Base-by-base conservation (phyloP, 345 rosid genomes). In the Hypericum perforatum region DNA sequence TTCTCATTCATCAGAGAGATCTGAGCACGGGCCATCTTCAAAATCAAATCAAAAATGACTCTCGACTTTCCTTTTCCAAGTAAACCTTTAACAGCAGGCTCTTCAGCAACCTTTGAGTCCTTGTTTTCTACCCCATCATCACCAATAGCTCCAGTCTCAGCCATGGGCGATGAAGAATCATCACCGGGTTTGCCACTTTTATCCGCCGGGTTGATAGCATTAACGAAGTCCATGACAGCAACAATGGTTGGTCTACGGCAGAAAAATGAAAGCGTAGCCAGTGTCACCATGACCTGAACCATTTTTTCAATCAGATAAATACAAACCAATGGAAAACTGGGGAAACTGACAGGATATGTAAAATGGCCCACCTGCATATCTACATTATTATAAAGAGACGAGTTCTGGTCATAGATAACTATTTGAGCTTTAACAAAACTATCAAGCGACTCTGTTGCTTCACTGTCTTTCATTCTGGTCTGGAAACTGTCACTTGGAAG, bases 351-450 rank as follows among this genome's bases (percentile, higher is more conserved):
- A 40, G 60, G 22, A 16, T 54, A 39, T 22, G 32, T 22, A 56
- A 71, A 56, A 43, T 13, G 43, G 49, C 64, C 53, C 52, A 92
- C 98, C 90, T 63, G 74, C 72, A 62, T 92, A 64, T 88, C 98
- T 52, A 80, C 69, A 48, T 88, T 85, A 15, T 74, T 37, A 50
- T 92, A 88, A 62, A 70, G 71, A 54, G 78, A 69, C 62, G 95
- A 92, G 68, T 71, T 77, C 67, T 75, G 87, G 62, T 85, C 90
- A 67, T 71, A 82, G 59, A 88, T 74, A 56, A 78, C 61, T 61
- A 83, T 83, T 56, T 88, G 98, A 61, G 98, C 98, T 74, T 85
- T 92, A 64, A 92, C 94, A 70, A 92, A 92, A 73, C 95, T 92
- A 50, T 83, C 88, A 73, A 80, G 70, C 36, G 82, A 67, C 45